Conservation (phyloP, 228 moss, liverwort and hornwort genomes). For the Sphagnum fallax region DNA sequence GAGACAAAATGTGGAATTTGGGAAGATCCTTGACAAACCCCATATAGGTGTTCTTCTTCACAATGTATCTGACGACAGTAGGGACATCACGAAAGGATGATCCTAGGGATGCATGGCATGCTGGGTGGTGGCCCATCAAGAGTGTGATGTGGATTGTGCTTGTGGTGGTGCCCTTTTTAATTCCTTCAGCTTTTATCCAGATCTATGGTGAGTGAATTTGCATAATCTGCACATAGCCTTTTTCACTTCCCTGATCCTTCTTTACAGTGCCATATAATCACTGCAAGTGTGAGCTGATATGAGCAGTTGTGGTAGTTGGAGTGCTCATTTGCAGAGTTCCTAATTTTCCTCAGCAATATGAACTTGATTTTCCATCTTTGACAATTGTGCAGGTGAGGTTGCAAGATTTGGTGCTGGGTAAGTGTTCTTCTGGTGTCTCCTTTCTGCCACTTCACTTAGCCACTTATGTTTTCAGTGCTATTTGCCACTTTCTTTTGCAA, state of each 20-base stretch:
- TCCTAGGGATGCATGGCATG: conserved; percentile 53
- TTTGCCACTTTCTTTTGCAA: neutral
- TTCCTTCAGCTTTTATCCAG: conserved; percentile 54
- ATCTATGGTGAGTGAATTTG: conserved; percentile 47
- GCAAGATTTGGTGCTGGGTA: conserved; percentile 85
- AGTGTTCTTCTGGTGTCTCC: conserved; percentile 6
- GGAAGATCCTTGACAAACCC: too few relatives aligned
- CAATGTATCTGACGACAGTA: conserved; percentile 78
- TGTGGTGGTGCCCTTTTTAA: conserved; percentile 60
- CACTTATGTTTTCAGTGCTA: too few relatives aligned
- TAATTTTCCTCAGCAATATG: neutral
- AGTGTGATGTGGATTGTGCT: conserved; percentile 42
- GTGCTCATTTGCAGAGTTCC: too few relatives aligned
- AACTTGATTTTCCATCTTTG: neutral
- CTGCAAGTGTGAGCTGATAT: too few relatives aligned
- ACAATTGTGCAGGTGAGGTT: conserved; percentile 32
- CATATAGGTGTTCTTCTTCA: conserved; percentile 43
- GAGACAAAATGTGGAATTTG: too few relatives aligned
- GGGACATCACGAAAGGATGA: conserved; percentile 52
- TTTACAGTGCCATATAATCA: too few relatives aligned
- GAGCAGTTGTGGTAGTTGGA: too few relatives aligned
- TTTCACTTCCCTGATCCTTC: too few relatives aligned
- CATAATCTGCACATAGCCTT: too few relatives aligned
- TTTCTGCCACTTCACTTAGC: too few relatives aligned
- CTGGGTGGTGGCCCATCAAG: conserved; percentile 77